Evolutionary conservation across 768 basidiomycete species (phyloP).

Genomic region (Cystoderma amianthinum): DNA sequence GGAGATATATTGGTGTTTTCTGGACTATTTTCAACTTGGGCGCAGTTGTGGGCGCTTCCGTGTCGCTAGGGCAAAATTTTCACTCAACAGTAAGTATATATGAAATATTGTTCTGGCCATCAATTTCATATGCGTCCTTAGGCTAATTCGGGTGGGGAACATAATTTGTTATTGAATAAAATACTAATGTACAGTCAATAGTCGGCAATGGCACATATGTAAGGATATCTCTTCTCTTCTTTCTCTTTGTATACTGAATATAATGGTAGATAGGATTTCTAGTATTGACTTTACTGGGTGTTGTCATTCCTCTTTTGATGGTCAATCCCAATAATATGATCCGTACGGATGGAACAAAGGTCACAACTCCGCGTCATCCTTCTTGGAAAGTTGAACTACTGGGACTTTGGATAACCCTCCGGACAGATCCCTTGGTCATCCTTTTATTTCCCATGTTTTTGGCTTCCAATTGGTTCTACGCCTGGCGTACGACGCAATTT

Average conservation of each 20-base stretch:
- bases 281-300: slow-evolving; percentile 63
- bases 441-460: slow-evolving; percentile 84
- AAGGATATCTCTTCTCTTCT: slow-evolving; percentile 14
- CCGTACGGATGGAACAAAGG: slow-evolving; percentile 68
- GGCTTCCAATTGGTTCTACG: slow-evolving; percentile 81
- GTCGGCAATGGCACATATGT: slow-evolving; percentile 76
- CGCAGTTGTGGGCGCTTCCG: slow-evolving; percentile 70
- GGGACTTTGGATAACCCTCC: slow-evolving; percentile 61
- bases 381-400: slow-evolving; percentile 74
- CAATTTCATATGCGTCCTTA: slow-evolving; percentile 1
- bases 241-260: slow-evolving; percentile 3
- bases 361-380: slow-evolving; percentile 54
- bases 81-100: slow-evolving; percentile 34
- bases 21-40: slow-evolving; percentile 84
- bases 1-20: slow-evolving; percentile 70
- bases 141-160: slow-evolving; percentile 9
- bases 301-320: slow-evolving; percentile 62
- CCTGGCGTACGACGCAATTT: slow-evolving; percentile 56
- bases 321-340: slow-evolving; percentile 66
- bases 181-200: slow-evolving; percentile 12
- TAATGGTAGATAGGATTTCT: slow-evolving; percentile 73
- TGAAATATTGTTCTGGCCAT: not conserved
- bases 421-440: slow-evolving; percentile 64
- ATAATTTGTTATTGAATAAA: not conserved
- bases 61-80: slow-evolving; percentile 68